phyloP scores from a whole-genome alignment of 108 stramenopile species.

The Nitzschia putrida region DNA sequence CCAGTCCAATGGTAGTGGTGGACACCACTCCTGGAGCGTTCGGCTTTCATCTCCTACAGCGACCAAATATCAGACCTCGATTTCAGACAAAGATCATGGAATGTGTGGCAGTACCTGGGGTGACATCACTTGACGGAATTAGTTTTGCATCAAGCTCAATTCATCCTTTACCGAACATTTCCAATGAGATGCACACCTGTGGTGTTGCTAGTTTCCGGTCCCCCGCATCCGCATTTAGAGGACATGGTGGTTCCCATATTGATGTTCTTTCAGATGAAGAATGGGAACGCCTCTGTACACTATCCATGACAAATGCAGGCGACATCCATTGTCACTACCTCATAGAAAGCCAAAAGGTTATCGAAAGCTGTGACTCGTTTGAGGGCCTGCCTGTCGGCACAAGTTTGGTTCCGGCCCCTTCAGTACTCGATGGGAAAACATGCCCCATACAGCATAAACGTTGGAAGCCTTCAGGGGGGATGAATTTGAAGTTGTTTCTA shows the following conservation, averaged over 20 bases:
- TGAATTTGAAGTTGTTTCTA: conserved; percentile 32
- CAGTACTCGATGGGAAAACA: conserved; percentile 27
- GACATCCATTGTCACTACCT: conserved; percentile 67
- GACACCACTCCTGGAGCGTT: conserved; percentile 47
- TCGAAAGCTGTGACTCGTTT: conserved; percentile 5
- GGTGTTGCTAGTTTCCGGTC: conserved; percentile 53
- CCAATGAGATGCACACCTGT: conserved; percentile 46
- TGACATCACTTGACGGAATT: conserved; percentile 19
- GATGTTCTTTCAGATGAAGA: not conserved
- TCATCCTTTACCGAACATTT: conserved; percentile 59
- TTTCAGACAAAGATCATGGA: conserved; percentile 67
- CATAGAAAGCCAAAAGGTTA: conserved; percentile 35
- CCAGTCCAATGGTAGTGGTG: conserved; percentile 40
- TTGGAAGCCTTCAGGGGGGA: conserved; percentile 40
- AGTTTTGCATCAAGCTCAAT: conserved; percentile 56
- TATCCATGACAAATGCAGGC: conserved; percentile 67
- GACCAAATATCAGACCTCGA: conserved; percentile 45
- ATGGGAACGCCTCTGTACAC: conserved; percentile 35
- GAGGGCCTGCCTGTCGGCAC: conserved; percentile 56
- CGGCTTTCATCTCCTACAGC: conserved; percentile 58
- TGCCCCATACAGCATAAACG: conserved; percentile 14
- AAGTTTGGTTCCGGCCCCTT: conserved; percentile 41
- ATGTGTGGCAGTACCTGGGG: conserved; percentile 37
- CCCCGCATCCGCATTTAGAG: conserved; percentile 14
- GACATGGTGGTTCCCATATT: not conserved